Evolutionary conservation across 2,329 filamentous ascomycete species (phyloP).

Genomic region (Colletotrichum kahawae): DNA sequence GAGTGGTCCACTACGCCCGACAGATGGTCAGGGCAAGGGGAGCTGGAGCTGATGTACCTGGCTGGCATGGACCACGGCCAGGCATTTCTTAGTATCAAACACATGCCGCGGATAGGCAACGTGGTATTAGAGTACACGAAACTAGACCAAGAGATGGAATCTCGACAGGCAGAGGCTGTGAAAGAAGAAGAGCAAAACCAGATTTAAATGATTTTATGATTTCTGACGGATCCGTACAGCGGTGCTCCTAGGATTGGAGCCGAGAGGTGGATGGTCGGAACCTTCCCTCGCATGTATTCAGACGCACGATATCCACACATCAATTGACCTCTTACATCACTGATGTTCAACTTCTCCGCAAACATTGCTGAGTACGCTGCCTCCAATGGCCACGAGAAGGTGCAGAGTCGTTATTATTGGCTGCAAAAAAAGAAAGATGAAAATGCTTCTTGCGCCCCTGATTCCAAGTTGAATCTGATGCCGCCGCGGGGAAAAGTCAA

Average conservation of each 20-base stretch:
- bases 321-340: too few species aligned
- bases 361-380: too few species aligned
- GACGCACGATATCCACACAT: neutral
- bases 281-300: neutral
- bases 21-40: conserved; percentile 27
- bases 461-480: too few species aligned
- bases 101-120: conserved; percentile 13
- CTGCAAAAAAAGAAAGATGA: too few species aligned
- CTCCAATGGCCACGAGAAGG: too few species aligned
- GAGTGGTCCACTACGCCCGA: conserved; percentile 20
- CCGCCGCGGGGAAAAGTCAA: too few species aligned
- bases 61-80: conserved; percentile 29
- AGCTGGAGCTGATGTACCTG: conserved; percentile 30
- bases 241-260: neutral
- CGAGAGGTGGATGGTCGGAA: conserved; percentile 7
- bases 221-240: neutral
- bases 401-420: too few species aligned
- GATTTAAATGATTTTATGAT: neutral
- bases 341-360: too few species aligned
- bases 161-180: neutral
- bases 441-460: too few species aligned
- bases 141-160: neutral
- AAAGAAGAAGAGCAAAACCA: conserved; percentile 15
- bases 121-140: conserved; percentile 14
- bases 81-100: conserved; percentile 14